phyloP scores from a whole-genome alignment of 2,329 filamentous ascomycete genomes.

The Lecanicillium sp. region DNA sequence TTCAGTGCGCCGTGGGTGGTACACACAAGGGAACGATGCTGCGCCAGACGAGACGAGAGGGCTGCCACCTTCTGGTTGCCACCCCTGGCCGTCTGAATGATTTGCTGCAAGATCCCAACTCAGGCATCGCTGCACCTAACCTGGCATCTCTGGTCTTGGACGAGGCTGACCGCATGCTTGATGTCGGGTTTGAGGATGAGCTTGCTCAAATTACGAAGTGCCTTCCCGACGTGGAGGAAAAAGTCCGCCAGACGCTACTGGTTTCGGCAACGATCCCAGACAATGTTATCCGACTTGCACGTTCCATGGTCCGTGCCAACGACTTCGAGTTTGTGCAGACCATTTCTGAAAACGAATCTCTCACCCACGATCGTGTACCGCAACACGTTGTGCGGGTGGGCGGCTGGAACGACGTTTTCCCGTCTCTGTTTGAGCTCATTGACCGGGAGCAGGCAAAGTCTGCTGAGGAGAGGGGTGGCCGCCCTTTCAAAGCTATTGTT shows the following conservation, averaged over 20 bases:
- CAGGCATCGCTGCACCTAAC: conserved; percentile 63
- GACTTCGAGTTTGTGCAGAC: conserved; percentile 88
- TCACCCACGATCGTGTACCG: conserved; percentile 78
- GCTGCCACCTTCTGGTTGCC: conserved; percentile 83
- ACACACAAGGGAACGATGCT: conserved; percentile 70
- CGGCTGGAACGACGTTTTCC: conserved; percentile 69
- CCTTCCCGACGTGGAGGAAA: conserved; percentile 55
- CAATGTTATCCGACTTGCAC: conserved; percentile 74
- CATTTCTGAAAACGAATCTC: conserved; percentile 71
- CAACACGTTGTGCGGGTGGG: conserved; percentile 64
- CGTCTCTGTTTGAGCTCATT: conserved; percentile 69
- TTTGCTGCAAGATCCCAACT: conserved; percentile 58
- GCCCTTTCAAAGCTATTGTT: conserved; percentile 90
- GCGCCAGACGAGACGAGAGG: conserved; percentile 57
- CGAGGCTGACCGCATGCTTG: conserved; percentile 96
- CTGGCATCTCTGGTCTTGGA: conserved; percentile 92
- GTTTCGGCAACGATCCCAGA: conserved; percentile 90
- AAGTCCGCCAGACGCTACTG: conserved; percentile 81
- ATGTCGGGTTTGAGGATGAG: conserved; percentile 74
- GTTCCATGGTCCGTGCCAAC: conserved; percentile 64
- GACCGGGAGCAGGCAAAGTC: conserved; percentile 47
- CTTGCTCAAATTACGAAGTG: conserved; percentile 51
- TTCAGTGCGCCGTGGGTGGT: conserved; percentile 81
- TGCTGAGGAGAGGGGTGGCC: conserved; percentile 26
- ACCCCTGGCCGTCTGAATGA: conserved; percentile 87